Evolutionary conservation across 805 yeast genomes (phyloP).

Genomic region (Starmerella ratchasimensis): DNA sequence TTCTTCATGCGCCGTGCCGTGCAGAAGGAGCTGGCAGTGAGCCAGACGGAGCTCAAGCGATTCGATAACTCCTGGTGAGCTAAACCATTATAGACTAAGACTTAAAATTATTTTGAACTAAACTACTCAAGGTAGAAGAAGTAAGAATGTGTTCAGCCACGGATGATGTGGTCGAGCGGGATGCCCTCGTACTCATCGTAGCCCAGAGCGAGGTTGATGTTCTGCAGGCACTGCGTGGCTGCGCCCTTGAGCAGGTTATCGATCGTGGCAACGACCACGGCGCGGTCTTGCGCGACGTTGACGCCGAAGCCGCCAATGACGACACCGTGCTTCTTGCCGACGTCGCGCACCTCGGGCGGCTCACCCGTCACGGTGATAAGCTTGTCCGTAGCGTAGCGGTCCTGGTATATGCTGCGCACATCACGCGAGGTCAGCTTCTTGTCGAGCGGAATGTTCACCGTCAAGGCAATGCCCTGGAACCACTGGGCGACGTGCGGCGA

Average conservation of each 20-base stretch:
- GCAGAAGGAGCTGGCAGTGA: slow-evolving; percentile 53
- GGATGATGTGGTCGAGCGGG: slow-evolving; percentile 35
- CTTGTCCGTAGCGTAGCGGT: slow-evolving; percentile 74
- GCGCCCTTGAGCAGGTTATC: slow-evolving; percentile 97
- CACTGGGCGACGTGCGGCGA: slow-evolving; percentile 97
- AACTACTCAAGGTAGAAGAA: too few species aligned
- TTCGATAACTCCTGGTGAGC: slow-evolving; percentile 41
- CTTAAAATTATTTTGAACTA: neutral
- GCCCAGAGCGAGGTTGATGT: slow-evolving; percentile 77
- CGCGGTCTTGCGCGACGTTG: slow-evolving; percentile 74
- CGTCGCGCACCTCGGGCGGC: slow-evolving; percentile 83
- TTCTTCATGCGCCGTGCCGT: slow-evolving; percentile 90
- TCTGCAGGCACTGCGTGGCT: slow-evolving; percentile 95
- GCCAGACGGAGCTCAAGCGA: slow-evolving; percentile 43
- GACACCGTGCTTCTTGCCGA: slow-evolving; percentile 87
- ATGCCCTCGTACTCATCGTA: slow-evolving; percentile 93
- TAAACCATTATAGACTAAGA: neutral
- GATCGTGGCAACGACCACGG: slow-evolving; percentile 86
- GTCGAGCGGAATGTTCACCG: slow-evolving; percentile 72
- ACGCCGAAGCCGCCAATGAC: slow-evolving; percentile 94
- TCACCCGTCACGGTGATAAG: slow-evolving; percentile 78
- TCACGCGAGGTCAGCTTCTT: slow-evolving; percentile 63
- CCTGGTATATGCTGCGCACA: slow-evolving; percentile 71
- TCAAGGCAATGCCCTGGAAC: slow-evolving; percentile 96
- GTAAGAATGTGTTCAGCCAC: too few species aligned